A percentile compares a stretch with the other conserved stretches of the same genome.
Evolutionary conservation across 2,329 filamentous ascomycete genomes (phyloP).

Genomic region (Fusarium sp.): DNA sequence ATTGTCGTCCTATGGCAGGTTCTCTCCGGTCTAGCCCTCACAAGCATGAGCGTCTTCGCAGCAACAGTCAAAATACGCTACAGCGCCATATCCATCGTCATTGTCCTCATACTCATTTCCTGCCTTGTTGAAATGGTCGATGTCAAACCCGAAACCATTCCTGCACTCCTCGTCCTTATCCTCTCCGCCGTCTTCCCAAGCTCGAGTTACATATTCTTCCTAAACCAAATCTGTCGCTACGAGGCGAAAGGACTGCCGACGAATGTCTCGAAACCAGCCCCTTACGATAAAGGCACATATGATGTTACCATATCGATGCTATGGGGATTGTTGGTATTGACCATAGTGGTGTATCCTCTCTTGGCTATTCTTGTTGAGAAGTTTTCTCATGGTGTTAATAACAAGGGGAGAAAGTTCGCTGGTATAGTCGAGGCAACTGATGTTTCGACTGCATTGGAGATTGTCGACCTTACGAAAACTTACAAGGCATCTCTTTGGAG

Average conservation of each 20-base stretch:
- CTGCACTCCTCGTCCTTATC: not conserved
- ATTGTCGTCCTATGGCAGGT: slow-evolving; percentile 8
- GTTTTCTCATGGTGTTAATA: not conserved
- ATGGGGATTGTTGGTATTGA: not conserved
- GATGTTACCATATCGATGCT: slow-evolving; percentile 1
- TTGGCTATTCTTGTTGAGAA: not conserved
- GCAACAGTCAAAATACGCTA: slow-evolving; percentile 16
- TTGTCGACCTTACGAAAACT: not conserved
- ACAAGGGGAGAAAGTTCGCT: not conserved
- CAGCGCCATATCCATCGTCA: not conserved
- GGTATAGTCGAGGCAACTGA: not conserved
- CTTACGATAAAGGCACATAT: not conserved
- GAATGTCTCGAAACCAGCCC: not conserved
- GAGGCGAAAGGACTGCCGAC: not conserved
- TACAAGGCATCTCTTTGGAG: slow-evolving; percentile 5
- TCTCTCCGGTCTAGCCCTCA: slow-evolving; percentile 2
- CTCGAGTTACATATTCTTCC: not conserved
- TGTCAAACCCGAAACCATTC: not conserved
- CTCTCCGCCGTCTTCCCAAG: slow-evolving; percentile 2
- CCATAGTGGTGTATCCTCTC: not conserved
- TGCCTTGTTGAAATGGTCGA: not conserved
- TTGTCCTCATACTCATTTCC: not conserved
- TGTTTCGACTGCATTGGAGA: not conserved
- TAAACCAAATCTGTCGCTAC: slow-evolving; percentile 3
- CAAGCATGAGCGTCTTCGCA: slow-evolving; percentile 4